Base-by-base conservation (phyloP, 2,329 filamentous ascomycete genomes). In the Lasiodiplodia sp. region DNA sequence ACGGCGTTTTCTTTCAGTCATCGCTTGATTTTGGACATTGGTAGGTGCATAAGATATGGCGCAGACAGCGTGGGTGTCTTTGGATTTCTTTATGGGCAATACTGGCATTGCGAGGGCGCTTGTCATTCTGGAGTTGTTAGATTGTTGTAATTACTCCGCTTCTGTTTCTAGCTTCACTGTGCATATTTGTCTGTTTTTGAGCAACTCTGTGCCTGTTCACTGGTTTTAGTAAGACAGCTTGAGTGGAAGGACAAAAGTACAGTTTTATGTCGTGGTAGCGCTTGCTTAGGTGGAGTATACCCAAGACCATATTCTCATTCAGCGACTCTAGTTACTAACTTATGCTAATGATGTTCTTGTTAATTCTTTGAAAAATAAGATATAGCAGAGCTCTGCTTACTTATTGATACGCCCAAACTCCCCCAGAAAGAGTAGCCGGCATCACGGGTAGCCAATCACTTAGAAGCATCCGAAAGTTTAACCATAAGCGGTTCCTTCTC, bases 401-500 rank as follows among this genome's bases (percentile, higher is more conserved):
- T 4, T 28, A 28, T 7, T 4, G 28, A 28, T 28, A 28, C 28
- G 28, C 28, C 25, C 25, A 28, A 28, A 28, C 25, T 28, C 25
- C 25, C 4, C 28, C 28, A 28, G 28, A 28, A 28, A 28, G 28
- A 28, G 28, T 6, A 28, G 28, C 28, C 4, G 28, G 28, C 28
- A 5, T 28, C 6, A 28, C 28, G 6, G 28, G 28, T 28, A 28
- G 28, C 28, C 1, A 25, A 10, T 16, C 53, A 57, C 38, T 18
- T 49, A 40, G 40, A 14, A 14, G n/a, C 63, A 34, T 55, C 63
- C 34, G 66, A 73, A 52, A 80, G 52, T 23, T 66, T 72, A 1
- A 79, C 71, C 71, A 71, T 74, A 55, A 80, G 64, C 11, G 65
- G 51, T 3, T 70, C 69, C 68, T 80, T 81, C 44, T 76, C 73